These are phyloP conservation scores for Maudiozyma barnettii DNA, from an alignment of 805 yeast genomes.

Conservation along the genomic window DNA sequence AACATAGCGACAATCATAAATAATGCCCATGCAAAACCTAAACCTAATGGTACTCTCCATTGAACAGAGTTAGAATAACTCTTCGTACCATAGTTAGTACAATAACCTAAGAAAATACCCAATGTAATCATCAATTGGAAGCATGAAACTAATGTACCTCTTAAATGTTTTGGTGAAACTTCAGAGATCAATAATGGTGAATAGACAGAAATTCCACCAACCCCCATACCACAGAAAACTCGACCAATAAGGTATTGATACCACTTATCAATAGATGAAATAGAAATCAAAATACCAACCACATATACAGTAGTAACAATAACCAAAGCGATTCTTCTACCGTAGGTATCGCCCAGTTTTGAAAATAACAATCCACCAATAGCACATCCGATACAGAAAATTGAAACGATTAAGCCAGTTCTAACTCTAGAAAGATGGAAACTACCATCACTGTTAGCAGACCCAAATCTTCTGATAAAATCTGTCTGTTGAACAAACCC, in stretches of 20 bases:
- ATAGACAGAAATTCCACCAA: constrained; percentile 68
- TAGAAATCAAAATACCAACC: constrained; percentile 60
- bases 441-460: constrained; percentile 17
- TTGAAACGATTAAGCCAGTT: constrained; percentile 48
- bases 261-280: constrained; percentile 47
- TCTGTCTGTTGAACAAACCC: constrained; percentile 56
- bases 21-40: constrained; percentile 41
- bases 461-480: constrained; percentile 50
- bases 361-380: constrained; percentile 58
- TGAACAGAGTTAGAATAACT: constrained; percentile 37
- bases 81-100: constrained; percentile 55
- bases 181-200: constrained; percentile 62
- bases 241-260: constrained; percentile 66
- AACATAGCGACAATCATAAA: constrained; percentile 32
- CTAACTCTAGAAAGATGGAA: constrained; percentile 42
- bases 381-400: constrained; percentile 70
- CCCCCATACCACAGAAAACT: constrained; percentile 64
- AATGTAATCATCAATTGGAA: constrained; percentile 65
- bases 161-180: constrained; percentile 34
- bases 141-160: constrained; percentile 65
- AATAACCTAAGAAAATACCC: constrained; percentile 72
- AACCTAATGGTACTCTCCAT: constrained; percentile 69
- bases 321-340: constrained; percentile 59
- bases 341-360: constrained; percentile 50
- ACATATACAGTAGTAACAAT: constrained; percentile 52